phyloP scores from a whole-genome alignment of 2,329 filamentous ascomycete genomes.

The Pseudogymnoascus sp. region DNA sequence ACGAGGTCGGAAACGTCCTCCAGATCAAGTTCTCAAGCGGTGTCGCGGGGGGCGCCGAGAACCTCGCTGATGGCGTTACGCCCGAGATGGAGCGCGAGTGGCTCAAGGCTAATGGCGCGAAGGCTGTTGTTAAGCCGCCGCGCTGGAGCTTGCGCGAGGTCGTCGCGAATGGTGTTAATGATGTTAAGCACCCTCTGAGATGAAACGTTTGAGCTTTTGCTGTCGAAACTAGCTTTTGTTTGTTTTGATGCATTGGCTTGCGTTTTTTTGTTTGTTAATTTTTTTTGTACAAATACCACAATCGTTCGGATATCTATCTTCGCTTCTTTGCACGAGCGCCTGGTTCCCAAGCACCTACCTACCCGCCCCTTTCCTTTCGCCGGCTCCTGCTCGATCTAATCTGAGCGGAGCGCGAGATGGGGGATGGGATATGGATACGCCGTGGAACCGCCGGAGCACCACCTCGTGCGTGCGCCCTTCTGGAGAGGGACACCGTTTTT shows the following conservation, averaged over 20 bases:
- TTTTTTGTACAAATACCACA: neutral
- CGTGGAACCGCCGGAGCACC: neutral
- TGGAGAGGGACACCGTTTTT: neutral
- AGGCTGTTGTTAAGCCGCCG: slow-evolving; percentile 46
- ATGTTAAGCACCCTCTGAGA: slow-evolving; percentile 55
- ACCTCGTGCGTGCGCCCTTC: neutral
- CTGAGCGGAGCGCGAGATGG: too few species aligned
- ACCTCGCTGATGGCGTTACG: slow-evolving; percentile 62
- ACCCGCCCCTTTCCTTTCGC: neutral
- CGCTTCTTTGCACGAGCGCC: neutral
- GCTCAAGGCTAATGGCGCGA: slow-evolving; percentile 47
- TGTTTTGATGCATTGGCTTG: neutral
- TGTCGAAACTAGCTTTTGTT: neutral
- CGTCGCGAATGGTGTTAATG: slow-evolving; percentile 59
- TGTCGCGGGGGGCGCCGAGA: slow-evolving; percentile 77
- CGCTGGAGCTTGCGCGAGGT: slow-evolving; percentile 67
- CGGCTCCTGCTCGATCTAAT: neutral
- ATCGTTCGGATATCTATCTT: neutral
- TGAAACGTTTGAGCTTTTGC: slow-evolving; percentile 28
- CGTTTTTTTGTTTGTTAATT: neutral
- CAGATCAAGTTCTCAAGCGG: slow-evolving; percentile 98
- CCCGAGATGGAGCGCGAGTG: slow-evolving; percentile 66
- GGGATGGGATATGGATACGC: too few species aligned
- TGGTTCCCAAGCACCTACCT: neutral
- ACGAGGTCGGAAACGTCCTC: slow-evolving; percentile 84